Conservation (phyloP, 257 asterid genomes). For the Solanum chiquidenum region DNA sequence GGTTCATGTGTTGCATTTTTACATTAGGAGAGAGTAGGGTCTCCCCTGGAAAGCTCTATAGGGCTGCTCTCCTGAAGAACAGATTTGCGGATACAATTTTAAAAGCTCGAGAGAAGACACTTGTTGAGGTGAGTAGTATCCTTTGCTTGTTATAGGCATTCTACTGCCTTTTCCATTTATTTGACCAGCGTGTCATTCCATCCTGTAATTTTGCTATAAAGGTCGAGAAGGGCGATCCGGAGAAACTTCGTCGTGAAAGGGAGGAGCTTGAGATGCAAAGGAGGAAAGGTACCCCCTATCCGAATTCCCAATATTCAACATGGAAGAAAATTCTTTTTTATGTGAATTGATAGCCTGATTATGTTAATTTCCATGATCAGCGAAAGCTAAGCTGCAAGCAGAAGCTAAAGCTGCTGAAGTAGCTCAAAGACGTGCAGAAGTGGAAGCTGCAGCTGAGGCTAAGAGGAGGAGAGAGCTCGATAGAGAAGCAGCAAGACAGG, state of each 20-base stretch:
- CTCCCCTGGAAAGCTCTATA: conserved; percentile 71
- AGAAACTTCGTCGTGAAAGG: conserved; percentile 68
- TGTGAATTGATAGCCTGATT: background rate
- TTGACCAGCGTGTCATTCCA: background rate
- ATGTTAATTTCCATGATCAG: conserved; percentile 22
- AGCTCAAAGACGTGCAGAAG: conserved; percentile 68
- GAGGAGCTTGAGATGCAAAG: conserved; percentile 78
- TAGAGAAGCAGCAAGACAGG: conserved; percentile 85
- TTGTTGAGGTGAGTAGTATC: conserved; percentile 43
- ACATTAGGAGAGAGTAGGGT: conserved; percentile 56
- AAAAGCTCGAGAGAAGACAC: conserved; percentile 80
- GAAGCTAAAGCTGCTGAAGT: conserved; percentile 95
- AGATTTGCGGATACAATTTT: conserved; percentile 82
- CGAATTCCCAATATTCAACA: background rate
- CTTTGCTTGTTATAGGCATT: background rate
- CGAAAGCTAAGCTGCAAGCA: conserved; percentile 80
- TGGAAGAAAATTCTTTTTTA: background rate
- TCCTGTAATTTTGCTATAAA: conserved; percentile 8
- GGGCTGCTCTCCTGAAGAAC: conserved; percentile 71
- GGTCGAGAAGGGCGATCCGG: conserved; percentile 70
- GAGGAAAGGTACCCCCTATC: conserved; percentile 42
- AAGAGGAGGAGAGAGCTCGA: conserved; percentile 61
- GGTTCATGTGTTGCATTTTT: background rate
- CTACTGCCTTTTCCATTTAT: background rate
- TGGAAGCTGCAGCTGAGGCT: conserved; percentile 67